Evolutionary conservation across 2,329 filamentous ascomycete genomes (phyloP), one percentile per base, ranked within the genome.

Genomic region (Aspergillus texensis): DNA sequence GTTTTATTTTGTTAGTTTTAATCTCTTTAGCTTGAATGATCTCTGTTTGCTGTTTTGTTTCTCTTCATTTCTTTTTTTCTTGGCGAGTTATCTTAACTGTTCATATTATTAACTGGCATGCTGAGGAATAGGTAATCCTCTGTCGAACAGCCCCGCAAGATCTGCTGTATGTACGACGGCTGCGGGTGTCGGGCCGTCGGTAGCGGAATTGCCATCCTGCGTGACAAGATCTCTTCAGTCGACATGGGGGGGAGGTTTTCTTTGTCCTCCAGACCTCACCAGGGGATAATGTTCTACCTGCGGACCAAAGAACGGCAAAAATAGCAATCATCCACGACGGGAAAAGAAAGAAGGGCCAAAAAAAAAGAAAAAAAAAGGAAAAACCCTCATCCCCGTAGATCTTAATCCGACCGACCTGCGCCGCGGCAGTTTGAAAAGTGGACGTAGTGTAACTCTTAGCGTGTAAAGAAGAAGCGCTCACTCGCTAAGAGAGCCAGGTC

Each of bases 171-270:
- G 68, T 70, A 66, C 65, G 61, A 67, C 67, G 68, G 68, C 67
- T 68, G 67, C 68, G 68, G 67, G 68, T 62, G 67, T 68, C 68
- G 68, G 68, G 43, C 68, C 68, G 68, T 69, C 68, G 57, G 67
- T 70, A 70, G 67, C 67, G 65, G 66, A 64, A 61, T 67, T 58
- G 61, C 63, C 56, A 46, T 57, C 58, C 61, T 64, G 57, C 54
- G 60, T 57, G 60, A 52, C 60, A 36, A 53, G 53, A 62, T 57
- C 34, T 55, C 19, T 32, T n/a, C 48, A 52, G 26, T 52, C 21
- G 19, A 57, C 53, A 48, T 54, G 59, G 32, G 48, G n/a, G 28
- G 19, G 5, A 28, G 26, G 19, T 4, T 26, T 50, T 39, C 26
- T 46, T 54, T 57, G n/a, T 52, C 14, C 16, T n/a, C 28, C 48